A percentile compares a stretch with the other conserved stretches of the same genome.
Evolutionary conservation across 176 grass and related monocot genomes (phyloP).

Genomic region (Melocanna baccifera): DNA sequence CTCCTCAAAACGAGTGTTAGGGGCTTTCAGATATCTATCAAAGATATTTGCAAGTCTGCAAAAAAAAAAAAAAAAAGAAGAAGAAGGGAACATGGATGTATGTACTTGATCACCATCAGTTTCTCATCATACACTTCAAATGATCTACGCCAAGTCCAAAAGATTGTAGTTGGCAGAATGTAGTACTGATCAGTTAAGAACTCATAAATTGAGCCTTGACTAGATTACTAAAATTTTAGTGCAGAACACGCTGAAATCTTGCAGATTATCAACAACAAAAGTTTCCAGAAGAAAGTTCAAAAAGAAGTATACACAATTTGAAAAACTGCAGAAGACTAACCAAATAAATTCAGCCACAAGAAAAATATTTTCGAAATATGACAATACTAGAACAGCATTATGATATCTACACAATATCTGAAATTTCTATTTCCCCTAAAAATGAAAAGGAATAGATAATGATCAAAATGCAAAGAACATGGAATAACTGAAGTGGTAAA

Average conservation of each 20-base stretch:
- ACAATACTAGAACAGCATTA: neutral
- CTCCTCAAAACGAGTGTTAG: constrained; percentile 67
- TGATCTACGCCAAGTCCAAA: neutral
- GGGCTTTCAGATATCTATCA: constrained; percentile 70
- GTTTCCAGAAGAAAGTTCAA: neutral
- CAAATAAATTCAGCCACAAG: neutral
- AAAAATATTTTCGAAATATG: neutral
- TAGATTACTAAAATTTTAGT: neutral
- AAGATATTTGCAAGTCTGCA: constrained; percentile 63
- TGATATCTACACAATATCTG: neutral
- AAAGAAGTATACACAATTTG: neutral
- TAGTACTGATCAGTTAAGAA: neutral
- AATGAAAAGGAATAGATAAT: neutral
- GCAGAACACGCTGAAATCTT: neutral
- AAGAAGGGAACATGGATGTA: neutral
- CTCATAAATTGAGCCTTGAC: neutral
- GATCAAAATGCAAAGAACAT: constrained; percentile 5
- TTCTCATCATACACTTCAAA: neutral
- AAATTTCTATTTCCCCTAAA: neutral
- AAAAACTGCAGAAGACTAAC: neutral
- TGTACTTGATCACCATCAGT: neutral
- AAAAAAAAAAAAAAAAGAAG: neutral
- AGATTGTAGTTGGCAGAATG: neutral
- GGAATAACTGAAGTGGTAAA: neutral
- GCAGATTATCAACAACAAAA: neutral